phyloP scores from a whole-genome alignment of 2,329 filamentous ascomycete genomes.

The Claviceps sorghi region DNA sequence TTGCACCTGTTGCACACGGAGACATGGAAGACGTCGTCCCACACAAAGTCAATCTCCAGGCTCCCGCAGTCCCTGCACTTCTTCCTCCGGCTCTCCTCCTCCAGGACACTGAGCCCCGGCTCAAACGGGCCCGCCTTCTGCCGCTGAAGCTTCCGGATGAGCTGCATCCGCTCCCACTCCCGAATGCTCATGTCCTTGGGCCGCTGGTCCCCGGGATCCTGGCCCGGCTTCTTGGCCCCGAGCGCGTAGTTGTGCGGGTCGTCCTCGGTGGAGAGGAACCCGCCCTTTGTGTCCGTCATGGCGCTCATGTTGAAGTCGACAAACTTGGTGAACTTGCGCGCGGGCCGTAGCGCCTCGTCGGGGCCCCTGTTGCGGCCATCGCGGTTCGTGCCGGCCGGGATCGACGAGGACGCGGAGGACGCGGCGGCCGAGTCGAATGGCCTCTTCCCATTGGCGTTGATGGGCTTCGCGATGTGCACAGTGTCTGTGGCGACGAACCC shows the following conservation, averaged over 20 bases:
- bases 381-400: conserved; percentile 44
- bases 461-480: conserved; percentile 36
- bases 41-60: conserved; percentile 86
- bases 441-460: conserved; percentile 48
- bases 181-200: conserved; percentile 78
- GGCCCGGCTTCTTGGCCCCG: conserved; percentile 26
- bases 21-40: conserved; percentile 70
- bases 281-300: conserved; percentile 96
- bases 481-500: conserved; percentile 58
- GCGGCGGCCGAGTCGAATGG: conserved; percentile 47
- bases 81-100: conserved; percentile 48
- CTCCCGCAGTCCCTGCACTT: conserved; percentile 72
- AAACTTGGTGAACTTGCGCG: conserved; percentile 80
- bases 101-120: conserved; percentile 66
- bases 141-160: conserved; percentile 56
- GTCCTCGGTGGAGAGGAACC: conserved; percentile 80
- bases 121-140: conserved; percentile 74
- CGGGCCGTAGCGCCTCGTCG: conserved; percentile 49
- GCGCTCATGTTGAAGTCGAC: conserved; percentile 97
- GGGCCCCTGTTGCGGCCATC: conserved; percentile 43
- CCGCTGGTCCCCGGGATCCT: conserved; percentile 38
- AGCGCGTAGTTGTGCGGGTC: conserved; percentile 77
- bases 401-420: conserved; percentile 11
- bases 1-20: conserved; percentile 74
- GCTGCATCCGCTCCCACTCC: conserved; percentile 79